These are phyloP conservation scores for Phanerodontia chrysosporium DNA, from an alignment of 768 basidiomycete genomes.

Conservation along the genomic window DNA sequence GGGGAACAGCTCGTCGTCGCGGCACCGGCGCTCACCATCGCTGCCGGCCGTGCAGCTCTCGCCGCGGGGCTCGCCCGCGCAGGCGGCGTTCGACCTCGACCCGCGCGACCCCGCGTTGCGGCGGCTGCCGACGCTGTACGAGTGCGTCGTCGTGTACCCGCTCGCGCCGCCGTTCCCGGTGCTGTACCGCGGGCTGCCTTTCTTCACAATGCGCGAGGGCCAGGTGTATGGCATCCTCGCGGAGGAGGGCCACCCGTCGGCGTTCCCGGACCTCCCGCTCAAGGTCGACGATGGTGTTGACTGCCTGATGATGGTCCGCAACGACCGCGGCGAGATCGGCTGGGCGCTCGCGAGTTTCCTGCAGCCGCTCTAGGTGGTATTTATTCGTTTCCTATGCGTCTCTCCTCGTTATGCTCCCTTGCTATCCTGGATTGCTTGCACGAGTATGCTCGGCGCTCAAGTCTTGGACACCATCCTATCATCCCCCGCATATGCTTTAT, in stretches of 20 bases:
- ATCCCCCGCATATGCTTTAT: background rate
- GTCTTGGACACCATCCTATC: background rate
- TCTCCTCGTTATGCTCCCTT: background rate
- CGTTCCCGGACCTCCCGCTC: slow-evolving; percentile 67
- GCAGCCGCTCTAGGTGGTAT: slow-evolving; percentile 46
- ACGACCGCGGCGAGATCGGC: slow-evolving; percentile 52
- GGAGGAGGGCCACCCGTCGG: slow-evolving; percentile 76
- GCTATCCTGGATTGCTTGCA: background rate
- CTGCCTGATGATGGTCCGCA: slow-evolving; percentile 70
- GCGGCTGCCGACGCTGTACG: slow-evolving; percentile 44
- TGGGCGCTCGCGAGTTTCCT: slow-evolving; percentile 85
- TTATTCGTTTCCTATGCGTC: too few species aligned
- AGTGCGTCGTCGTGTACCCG: slow-evolving; percentile 64
- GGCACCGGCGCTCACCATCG: slow-evolving; percentile 22
- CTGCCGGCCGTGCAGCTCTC: slow-evolving; percentile 12
- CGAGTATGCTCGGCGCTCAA: background rate
- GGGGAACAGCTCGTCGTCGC: slow-evolving; percentile 12
- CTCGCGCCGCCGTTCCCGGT: slow-evolving; percentile 62
- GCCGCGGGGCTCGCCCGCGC: slow-evolving; percentile 12
- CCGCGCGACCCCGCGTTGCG: slow-evolving; percentile 1
- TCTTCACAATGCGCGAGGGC: slow-evolving; percentile 64
- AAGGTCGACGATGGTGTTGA: slow-evolving; percentile 77
- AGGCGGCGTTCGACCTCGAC: slow-evolving; percentile 12
- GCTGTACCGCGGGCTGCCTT: slow-evolving; percentile 69
- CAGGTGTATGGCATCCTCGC: slow-evolving; percentile 65